phyloP scores from a whole-genome alignment of 345 rosid species.

The Conringia planisiliqua region DNA sequence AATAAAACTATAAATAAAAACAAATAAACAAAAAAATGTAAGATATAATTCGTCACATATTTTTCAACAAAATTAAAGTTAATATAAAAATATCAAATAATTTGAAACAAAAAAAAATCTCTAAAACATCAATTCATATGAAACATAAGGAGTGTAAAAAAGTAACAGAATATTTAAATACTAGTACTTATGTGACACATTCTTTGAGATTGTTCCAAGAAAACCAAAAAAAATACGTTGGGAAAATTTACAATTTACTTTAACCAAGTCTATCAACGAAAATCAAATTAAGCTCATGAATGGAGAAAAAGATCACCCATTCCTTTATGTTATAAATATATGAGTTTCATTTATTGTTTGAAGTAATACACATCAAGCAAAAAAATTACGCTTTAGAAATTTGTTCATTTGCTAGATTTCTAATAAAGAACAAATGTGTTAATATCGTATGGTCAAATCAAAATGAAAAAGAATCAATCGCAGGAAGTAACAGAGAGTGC shows the following conservation, averaged over 20 bases:
- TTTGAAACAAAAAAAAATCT: no score
- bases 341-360: background rate
- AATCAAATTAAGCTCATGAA: background rate
- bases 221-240: background rate
- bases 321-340: background rate
- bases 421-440: slow-evolving; percentile 1
- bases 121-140: no score
- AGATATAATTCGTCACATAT: no score
- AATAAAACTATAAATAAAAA: no score
- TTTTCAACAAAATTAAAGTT: no score
- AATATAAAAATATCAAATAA: no score
- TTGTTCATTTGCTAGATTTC: background rate
- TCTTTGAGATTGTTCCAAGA: background rate
- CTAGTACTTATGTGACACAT: background rate
- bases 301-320: background rate
- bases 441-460: background rate
- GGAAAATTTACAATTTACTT: background rate
- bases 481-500: slow-evolving; percentile 84
- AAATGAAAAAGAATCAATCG: slow-evolving; percentile 43
- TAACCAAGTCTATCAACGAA: background rate
- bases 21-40: no score
- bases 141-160: no score
- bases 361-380: background rate
- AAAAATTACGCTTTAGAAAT: background rate
- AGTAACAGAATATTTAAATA: background rate